These are phyloP conservation scores for Penicillium sclerotigenum DNA, from an alignment of 2,329 filamentous ascomycete species.

Conservation along the genomic window DNA sequence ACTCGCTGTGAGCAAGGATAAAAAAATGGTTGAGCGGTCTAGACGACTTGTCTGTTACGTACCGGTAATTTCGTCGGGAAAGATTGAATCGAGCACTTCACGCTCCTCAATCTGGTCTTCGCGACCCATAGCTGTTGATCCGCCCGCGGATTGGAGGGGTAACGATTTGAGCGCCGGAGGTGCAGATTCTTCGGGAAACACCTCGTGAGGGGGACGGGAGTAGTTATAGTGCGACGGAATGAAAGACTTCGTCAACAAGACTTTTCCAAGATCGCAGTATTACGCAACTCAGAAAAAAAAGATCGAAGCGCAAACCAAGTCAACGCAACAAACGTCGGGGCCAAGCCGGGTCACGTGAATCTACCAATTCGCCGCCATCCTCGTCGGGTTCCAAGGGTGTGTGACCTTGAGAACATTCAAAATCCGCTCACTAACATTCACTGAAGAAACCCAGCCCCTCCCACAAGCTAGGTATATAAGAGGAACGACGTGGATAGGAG, in stretches of 20 bases:
- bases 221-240: background rate
- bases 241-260: background rate
- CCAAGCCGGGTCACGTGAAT: background rate
- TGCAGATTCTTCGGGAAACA: background rate
- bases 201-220: background rate
- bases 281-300: background rate
- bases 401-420: background rate
- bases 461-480: background rate
- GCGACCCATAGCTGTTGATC: slow-evolving; percentile 45
- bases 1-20: slow-evolving; percentile 15
- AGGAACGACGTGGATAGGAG: background rate
- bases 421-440: background rate
- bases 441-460: background rate
- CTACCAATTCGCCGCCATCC: background rate
- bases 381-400: background rate
- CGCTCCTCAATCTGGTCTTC: slow-evolving; percentile 96
- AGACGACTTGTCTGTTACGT: slow-evolving; percentile 13
- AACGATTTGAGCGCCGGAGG: slow-evolving; percentile 7
- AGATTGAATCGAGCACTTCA: slow-evolving; percentile 97
- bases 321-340: background rate
- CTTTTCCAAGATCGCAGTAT: background rate
- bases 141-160: slow-evolving; percentile 33
- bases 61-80: slow-evolving; percentile 96
- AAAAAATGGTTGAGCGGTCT: background rate
- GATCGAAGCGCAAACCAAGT: slow-evolving; percentile 13